A percentile compares a stretch with the other conserved stretches of the same genome.
These are phyloP conservation scores for Picochlorum sp. DNA, from an alignment of 139 green algal species.

Conservation along the genomic window DNA sequence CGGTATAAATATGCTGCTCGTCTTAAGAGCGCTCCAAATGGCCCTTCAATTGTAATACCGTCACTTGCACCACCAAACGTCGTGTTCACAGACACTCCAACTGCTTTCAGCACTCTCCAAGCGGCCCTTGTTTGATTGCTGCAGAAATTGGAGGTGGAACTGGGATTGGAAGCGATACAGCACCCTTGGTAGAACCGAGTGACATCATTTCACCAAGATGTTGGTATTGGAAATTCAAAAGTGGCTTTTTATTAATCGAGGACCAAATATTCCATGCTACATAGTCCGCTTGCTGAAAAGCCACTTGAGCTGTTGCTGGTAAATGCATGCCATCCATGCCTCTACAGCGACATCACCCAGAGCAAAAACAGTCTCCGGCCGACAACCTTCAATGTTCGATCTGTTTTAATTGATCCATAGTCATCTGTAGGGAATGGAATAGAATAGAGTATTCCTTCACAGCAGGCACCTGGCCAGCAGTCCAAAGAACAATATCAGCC, in stretches of 20 bases:
- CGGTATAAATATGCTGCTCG: constrained; percentile 85
- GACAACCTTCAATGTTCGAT: constrained; percentile 67
- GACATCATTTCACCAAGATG: constrained; percentile 97
- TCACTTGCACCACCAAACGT: constrained; percentile 11
- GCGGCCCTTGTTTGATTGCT: constrained; percentile 35
- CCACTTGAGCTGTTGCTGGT: constrained; percentile 80
- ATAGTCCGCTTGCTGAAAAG: constrained; percentile 97
- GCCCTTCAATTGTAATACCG: constrained; percentile 71
- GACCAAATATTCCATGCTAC: constrained; percentile 97
- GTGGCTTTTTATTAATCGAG: constrained; percentile 67
- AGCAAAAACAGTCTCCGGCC: constrained; percentile 76
- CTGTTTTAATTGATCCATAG: constrained; percentile 57
- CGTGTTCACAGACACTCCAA: constrained; percentile 33
- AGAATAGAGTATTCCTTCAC: background rate
- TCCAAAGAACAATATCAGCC: constrained; percentile 81
- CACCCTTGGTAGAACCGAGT: constrained; percentile 62
- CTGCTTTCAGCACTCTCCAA: constrained; percentile 55
- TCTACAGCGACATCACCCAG: constrained; percentile 72
- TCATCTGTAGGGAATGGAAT: constrained; percentile 62
- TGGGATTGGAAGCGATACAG: constrained; percentile 70
- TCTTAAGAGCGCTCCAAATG: constrained; percentile 60
- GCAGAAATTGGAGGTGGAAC: constrained; percentile 22
- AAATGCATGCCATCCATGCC: constrained; percentile 14
- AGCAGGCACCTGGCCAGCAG: constrained; percentile 51
- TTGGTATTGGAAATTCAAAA: constrained; percentile 96